Evolutionary conservation across 495 filamentous ascomycete genomes (phyloP), one percentile per base, ranked within the genome.

Genomic region (Rhypophila decipiens): DNA sequence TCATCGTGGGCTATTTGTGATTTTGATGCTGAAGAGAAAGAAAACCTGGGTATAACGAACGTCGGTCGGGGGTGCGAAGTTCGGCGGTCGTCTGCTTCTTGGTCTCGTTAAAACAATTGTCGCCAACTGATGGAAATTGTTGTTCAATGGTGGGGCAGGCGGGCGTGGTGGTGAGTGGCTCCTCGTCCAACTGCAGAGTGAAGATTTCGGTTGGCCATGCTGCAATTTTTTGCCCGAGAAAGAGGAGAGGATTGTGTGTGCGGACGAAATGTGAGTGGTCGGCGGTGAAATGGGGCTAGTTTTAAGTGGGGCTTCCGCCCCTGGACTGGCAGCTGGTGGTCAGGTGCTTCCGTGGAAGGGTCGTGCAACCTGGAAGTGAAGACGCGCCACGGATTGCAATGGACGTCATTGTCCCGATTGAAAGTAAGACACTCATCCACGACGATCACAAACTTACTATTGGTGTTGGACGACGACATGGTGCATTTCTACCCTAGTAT

Each of bases 1-100:
- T 72, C 72, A 76, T 76, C 59, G 55, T 73, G 68, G 55, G 49
- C 58, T 51, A 47, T 58, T 48, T 47, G 57, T 55, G 34, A n/a
- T n/a, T n/a, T n/a, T n/a, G n/a, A n/a, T n/a, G n/a, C n/a, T n/a
- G n/a, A n/a, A n/a, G 44, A 46, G 39, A 42, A 48, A 42, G 51
- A 18, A 40, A 12, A 31, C 21, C 20, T 23, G 19, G 31, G 42
- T 44, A 46, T 44, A 51, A 18, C 9, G 38, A 21, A 5, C 24
- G n/a, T 22, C 12, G 42, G 12, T 35, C 2, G 17, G 24, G 27
- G 24, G 29, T 15, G 24, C 20, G 21, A 36, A 19, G 33, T 15
- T 51, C 23, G 33, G 42, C 37, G 44, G 38, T 35, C 40, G 41
- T 49, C 19, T 38, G 20, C 27, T 24, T 42, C 33, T 11, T 35